Evolutionary conservation across 176 grass and related monocot species (phyloP).

Genomic region (Canna indica): DNA sequence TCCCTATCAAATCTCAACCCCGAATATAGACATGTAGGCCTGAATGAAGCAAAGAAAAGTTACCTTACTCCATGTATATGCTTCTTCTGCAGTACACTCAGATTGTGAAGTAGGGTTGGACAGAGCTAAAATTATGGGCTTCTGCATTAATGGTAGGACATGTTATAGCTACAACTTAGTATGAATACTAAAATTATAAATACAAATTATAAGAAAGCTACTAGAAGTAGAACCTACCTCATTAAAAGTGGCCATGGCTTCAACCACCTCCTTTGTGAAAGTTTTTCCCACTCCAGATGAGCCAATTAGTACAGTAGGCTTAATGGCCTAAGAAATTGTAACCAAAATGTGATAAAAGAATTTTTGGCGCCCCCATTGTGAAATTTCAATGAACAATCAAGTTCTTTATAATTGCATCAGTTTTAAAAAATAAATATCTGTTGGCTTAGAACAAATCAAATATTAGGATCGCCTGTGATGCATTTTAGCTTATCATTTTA

Average conservation of each 20-base stretch:
- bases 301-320: constrained; percentile 60
- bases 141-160: constrained; percentile 30
- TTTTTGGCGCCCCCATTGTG: no score
- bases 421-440: neutral
- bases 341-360: neutral
- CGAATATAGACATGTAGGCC: neutral
- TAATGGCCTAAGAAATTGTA: constrained; percentile 39
- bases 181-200: neutral
- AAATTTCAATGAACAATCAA: no score
- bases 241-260: constrained; percentile 71
- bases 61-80: constrained; percentile 98
- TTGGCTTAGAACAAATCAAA: neutral
- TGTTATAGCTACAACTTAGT: constrained; percentile 8
- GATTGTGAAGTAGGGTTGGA: constrained; percentile 84
- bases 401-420: no score
- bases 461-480: neutral
- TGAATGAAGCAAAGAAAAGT: constrained; percentile 7
- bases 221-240: constrained; percentile 34
- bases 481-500: neutral
- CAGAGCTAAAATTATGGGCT: constrained; percentile 69
- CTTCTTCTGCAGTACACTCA: constrained; percentile 89
- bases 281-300: constrained; percentile 76
- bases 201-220: neutral
- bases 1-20: neutral
- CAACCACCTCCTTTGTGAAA: constrained; percentile 77